Base-by-base conservation (phyloP, 208 protist genomes). In the Hexamita inflata region DNA sequence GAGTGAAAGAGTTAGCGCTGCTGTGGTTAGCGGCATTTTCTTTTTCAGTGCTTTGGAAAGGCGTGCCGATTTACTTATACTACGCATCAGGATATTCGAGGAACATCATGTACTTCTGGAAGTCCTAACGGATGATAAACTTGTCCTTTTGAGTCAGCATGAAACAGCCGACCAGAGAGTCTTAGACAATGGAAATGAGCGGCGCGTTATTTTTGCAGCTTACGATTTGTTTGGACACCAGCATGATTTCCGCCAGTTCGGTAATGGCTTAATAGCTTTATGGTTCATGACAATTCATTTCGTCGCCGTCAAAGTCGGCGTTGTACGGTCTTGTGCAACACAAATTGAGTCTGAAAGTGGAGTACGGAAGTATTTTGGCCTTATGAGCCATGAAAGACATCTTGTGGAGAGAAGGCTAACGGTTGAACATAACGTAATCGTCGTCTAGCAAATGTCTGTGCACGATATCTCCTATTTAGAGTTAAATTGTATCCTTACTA, bases 221-320 rank as follows among this genome's bases (percentile, higher is more conserved):
- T n/a, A 99, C 88, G 78, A 99, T 97, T 77, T 98, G 94, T 78
- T 91, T 92, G 0, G 93, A 94, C 35, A 98, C 93, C 89, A 97
- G 93, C 94, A 53, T 53, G 19, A 53, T 53, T 19, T 53, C 45
- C 4, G 45, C 45, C 45, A 82, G 68, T 86, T 98, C 94, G n/a
- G 93, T 87, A 75, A 92, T 89, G 11, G 93, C 93, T 74, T 96
- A 83, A 35, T 95, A 74, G n/a, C 88, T 90, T 84, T 99, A 95
- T 29, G 95, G 95, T 24, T 98, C 90, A 84, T 99, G 96, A 68
- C 98, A 78, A 85, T 99, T 99, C 96, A 99, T 99, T 85, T 99
- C 96, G 83, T 99, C 96, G 60, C 96, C 96, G 85, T 99, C 96
- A 80, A 99, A 99, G 83, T 99, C 96, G 34, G 96, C 96, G 85